Evolutionary conservation across 495 filamentous ascomycete genomes (phyloP), one percentile per base, ranked within the genome.

Genomic region (Neurospora pannonica): DNA sequence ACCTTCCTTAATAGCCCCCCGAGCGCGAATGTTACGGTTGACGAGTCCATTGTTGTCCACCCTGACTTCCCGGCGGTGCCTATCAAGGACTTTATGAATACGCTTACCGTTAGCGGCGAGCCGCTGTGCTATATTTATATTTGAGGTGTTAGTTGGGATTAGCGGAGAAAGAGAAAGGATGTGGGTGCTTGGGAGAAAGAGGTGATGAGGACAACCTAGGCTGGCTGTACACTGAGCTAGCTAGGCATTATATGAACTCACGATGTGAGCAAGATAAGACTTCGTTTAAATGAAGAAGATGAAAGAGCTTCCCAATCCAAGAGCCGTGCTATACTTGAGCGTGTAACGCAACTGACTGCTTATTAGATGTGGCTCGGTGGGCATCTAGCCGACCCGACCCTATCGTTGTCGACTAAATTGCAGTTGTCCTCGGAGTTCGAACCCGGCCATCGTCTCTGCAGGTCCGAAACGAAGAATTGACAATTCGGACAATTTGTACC

Each of bases 1-100:
- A 85, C 82, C 43, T 83, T 84, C 81, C 82, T 79, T 75, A 81
- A 92, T 77, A 60, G 69, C n/a, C 82, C 83, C 6, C 78, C 83
- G 0, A 78, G 74, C 37, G 73, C 78, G 4, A 71, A 82, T 69
- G 76, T 80, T 9, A 71, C 38, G 10, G 75, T 77, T 24, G 75
- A 75, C 72, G 75, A 81, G 74, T 31, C 70, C 38, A 67, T 70
- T 21, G 42, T 75, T 70, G 72, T 79, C 70, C 43, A 37, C 2
- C 17, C 76, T 54, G 74, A 73, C 38, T 72, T 78, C 73, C 71
- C 75, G 69, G 71, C 76, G 72, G 42, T 76, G 19, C 71, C 71
- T 2, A 74, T 78, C 24, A 37, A 21, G 13, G 48, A 70, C 8
- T 43, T 73, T 1, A 76, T 79, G 73, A 75, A 79, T 34, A 79